These are phyloP conservation scores for Luvunga scandens DNA, from an alignment of 345 rosid species.

Conservation along the genomic window DNA sequence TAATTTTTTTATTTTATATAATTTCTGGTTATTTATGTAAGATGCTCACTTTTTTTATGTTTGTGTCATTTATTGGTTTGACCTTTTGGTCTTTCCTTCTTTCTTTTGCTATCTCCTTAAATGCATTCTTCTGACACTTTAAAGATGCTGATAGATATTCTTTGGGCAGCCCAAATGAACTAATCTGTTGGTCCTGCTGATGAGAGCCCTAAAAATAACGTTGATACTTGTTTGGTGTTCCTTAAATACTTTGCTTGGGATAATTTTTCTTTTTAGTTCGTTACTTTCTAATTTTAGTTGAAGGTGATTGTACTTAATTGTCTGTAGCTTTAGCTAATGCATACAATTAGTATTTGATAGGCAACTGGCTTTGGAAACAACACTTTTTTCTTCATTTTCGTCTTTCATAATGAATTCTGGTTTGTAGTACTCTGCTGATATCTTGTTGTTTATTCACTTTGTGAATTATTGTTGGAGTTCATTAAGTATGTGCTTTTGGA, in stretches of 20 bases:
- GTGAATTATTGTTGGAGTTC: neutral
- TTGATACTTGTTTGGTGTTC: neutral
- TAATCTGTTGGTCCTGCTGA: neutral
- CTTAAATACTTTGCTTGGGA: neutral
- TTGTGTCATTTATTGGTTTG: neutral
- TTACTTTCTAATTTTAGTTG: too few relatives aligned
- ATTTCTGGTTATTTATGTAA: neutral
- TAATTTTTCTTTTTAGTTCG: neutral
- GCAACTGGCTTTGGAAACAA: neutral
- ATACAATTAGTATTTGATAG: neutral
- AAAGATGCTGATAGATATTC: neutral
- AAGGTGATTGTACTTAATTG: neutral
- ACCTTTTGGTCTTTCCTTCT: neutral
- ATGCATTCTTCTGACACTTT: neutral
- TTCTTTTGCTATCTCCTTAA: neutral
- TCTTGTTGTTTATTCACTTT: neutral
- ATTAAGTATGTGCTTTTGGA: conserved; percentile 8
- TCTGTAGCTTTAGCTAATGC: neutral
- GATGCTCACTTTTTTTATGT: neutral
- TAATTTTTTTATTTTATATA: neutral
- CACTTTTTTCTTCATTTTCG: neutral
- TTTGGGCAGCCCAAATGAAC: neutral
- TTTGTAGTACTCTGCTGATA: neutral
- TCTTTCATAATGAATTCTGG: neutral
- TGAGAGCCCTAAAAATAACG: neutral